Evolutionary conservation across 2,329 filamentous ascomycete genomes (phyloP), one percentile per base, ranked within the genome.

Genomic region (Lasiodiplodia gonubiensis): DNA sequence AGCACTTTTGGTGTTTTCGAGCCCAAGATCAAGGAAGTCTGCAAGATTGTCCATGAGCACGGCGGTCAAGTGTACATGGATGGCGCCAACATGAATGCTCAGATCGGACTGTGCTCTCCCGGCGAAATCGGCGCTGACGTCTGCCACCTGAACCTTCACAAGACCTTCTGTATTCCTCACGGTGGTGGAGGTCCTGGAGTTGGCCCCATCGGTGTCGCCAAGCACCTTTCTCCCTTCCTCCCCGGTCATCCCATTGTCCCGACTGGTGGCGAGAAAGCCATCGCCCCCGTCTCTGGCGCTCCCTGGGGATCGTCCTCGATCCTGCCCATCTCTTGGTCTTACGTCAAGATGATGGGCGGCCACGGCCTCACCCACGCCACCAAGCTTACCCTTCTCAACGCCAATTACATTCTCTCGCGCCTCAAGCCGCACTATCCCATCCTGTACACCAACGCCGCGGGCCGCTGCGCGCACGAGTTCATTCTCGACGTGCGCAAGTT

Each of bases 51-150:
- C 21, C 94, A 98, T 81, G 80, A 91, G 70, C 84, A 96, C 76
- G 94, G 94, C 64, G 94, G 94, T 11, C 92, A 96, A 76, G 94
- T 98, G 18, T 98, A 97, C 84, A 97, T 98, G 94, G 94, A 98
- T 77, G 94, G 94, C 57, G 94, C 94, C 71, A 98, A 98, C 83
- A 95, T 97, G 93, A 98, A 97, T 77, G 94, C 94, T 21, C 94
- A 98, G 80, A 97, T 98, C 70, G 94, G 94, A 14, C 86, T 98
- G 12, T 97, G 93, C 83, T 97, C 93, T 0, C 94, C 94, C 1
- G 94, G 94, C 48, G 93, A 96, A 78, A 97, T 98, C 72, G 94
- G 94, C 23, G 94, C 94, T 35, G 94, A 98, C 77, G 94, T 97
- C 48, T 98, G 94, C 86, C 94, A 97, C 83, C 85, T 98, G 69